These are phyloP conservation scores for Colletotrichum sp. DNA, from an alignment of 2,329 filamentous ascomycete genomes.

Conservation along the genomic window DNA sequence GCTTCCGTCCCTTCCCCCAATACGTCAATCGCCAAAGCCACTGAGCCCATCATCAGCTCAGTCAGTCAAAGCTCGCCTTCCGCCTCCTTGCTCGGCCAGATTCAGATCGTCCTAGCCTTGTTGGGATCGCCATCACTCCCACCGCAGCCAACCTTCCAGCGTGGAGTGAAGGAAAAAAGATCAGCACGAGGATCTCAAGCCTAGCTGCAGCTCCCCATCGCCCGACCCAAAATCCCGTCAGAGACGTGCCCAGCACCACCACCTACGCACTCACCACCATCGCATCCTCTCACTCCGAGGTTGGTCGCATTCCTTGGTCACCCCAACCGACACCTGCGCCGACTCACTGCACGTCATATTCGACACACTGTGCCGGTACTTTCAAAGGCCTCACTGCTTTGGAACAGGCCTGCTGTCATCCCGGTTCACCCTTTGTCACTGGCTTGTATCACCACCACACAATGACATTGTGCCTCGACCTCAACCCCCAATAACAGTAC, in stretches of 20 bases:
- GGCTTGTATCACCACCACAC: background rate
- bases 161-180: background rate
- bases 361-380: constrained; percentile 20
- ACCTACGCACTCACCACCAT: background rate
- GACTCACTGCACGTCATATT: constrained; percentile 4
- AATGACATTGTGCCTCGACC: constrained; percentile 18
- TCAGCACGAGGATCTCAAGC: background rate
- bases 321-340: background rate
- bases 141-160: background rate
- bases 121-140: constrained; percentile 13
- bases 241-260: background rate
- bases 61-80: background rate
- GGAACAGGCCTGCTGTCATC: constrained; percentile 9
- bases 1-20: constrained; percentile 5
- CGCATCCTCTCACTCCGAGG: background rate
- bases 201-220: background rate
- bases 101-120: constrained; percentile 16
- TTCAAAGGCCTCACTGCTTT: constrained; percentile 2
- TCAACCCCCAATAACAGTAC: constrained; percentile 7
- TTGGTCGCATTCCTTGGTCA: constrained; percentile 1
- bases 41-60: background rate
- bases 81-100: constrained; percentile 11
- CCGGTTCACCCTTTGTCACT: constrained; percentile 2
- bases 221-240: background rate
- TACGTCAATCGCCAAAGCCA: background rate